Evolutionary conservation across 2,329 filamentous ascomycete species (phyloP).

Genomic region (Huntiella decipiens): DNA sequence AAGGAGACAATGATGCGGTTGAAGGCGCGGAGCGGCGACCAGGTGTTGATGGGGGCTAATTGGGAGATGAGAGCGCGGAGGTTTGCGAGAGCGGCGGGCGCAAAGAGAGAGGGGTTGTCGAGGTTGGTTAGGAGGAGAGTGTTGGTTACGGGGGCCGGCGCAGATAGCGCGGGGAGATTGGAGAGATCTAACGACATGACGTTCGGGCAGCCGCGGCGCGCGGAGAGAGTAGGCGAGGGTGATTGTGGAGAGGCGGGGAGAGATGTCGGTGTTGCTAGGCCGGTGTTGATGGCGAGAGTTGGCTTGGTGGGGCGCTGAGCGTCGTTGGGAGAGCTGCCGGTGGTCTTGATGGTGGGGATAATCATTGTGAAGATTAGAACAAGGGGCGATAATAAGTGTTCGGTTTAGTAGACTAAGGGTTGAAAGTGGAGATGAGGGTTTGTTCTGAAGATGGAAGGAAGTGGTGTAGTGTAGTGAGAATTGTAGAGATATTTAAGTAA

Average conservation of each 20-base stretch:
- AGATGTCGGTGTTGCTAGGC: not conserved
- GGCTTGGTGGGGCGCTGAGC: not conserved
- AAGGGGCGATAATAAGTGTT: not conserved
- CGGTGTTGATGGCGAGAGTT: not conserved
- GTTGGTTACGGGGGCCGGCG: slow-evolving; percentile 62
- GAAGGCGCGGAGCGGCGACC: slow-evolving; percentile 67
- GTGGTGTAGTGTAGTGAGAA: not conserved
- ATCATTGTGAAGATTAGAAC: not conserved
- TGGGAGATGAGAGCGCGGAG: slow-evolving; percentile 52
- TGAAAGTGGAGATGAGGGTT: not conserved
- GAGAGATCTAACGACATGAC: slow-evolving; percentile 54
- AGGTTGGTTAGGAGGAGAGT: slow-evolving; percentile 74
- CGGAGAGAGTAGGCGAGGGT: not conserved
- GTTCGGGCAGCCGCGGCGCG: slow-evolving; percentile 7
- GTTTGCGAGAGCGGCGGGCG: slow-evolving; percentile 50
- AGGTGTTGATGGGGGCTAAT: slow-evolving; percentile 56
- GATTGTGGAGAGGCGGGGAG: not conserved
- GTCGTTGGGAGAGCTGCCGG: not conserved
- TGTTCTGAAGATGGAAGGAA: not conserved
- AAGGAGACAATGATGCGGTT: slow-evolving; percentile 67
- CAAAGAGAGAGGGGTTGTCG: slow-evolving; percentile 53
- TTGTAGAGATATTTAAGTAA: not conserved
- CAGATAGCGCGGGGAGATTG: slow-evolving; percentile 45
- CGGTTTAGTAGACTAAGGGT: not conserved
- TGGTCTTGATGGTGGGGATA: not conserved